Evolutionary conservation across 805 yeast species (phyloP).

Genomic region (Lipomyces mesembrius): DNA sequence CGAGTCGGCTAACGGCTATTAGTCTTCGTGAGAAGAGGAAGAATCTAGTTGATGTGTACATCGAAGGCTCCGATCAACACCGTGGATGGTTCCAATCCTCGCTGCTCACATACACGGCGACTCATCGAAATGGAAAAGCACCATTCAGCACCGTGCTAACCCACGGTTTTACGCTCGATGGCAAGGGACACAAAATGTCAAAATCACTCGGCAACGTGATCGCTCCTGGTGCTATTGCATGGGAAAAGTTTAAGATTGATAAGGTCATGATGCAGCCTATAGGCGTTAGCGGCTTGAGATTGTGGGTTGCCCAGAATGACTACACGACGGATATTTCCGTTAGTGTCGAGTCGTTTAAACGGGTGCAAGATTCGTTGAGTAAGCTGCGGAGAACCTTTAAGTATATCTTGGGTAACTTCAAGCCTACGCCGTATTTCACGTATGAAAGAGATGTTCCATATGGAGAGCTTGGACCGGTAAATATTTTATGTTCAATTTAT

Average conservation of each 20-base stretch:
- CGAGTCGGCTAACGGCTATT: neutral
- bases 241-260: slow-evolving; percentile 54
- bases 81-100: slow-evolving; percentile 99
- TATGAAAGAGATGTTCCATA: slow-evolving; percentile 44
- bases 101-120: slow-evolving; percentile 72
- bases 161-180: slow-evolving; percentile 92
- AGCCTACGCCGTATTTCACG: slow-evolving; percentile 34
- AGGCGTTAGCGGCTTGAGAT: slow-evolving; percentile 88
- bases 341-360: slow-evolving; percentile 70
- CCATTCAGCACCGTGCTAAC: slow-evolving; percentile 82
- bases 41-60: slow-evolving; percentile 74
- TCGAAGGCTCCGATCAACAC: slow-evolving; percentile 98
- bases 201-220: slow-evolving; percentile 87
- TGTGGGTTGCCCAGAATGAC: slow-evolving; percentile 89
- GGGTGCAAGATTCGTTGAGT: slow-evolving; percentile 79
- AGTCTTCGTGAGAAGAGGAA: slow-evolving; percentile 44
- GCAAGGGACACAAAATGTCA: slow-evolving; percentile 87
- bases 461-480: slow-evolving; percentile 39
- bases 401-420: slow-evolving; percentile 79
- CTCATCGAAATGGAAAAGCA: slow-evolving; percentile 47
- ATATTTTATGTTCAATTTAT: slow-evolving; percentile 1
- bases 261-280: slow-evolving; percentile 56
- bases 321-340: slow-evolving; percentile 79
- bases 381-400: slow-evolving; percentile 82
- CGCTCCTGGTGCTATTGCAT: slow-evolving; percentile 66